Conservation (phyloP, 1,139 yeast species). For the Magnusiomyces magnusii region DNA sequence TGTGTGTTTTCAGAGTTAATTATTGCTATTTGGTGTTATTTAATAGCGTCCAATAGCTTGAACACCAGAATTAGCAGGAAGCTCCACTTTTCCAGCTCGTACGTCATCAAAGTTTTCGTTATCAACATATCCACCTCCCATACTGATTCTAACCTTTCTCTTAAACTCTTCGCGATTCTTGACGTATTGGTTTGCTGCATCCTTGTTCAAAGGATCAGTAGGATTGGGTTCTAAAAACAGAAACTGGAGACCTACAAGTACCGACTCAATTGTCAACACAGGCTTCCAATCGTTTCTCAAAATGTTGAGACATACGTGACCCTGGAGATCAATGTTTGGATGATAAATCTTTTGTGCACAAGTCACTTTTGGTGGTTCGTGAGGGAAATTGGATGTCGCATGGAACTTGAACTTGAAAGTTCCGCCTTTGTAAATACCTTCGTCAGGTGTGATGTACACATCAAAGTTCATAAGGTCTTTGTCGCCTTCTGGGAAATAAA, state of each 20-base stretch:
- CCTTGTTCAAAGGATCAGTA: conserved; percentile 84
- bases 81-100: not conserved
- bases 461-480: conserved; percentile 51
- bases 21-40: too few species aligned
- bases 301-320: conserved; percentile 87
- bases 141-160: conserved; percentile 50
- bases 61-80: not conserved
- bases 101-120: conserved; percentile 59
- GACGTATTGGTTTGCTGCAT: conserved; percentile 71
- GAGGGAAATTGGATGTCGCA: conserved; percentile 72
- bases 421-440: conserved; percentile 73
- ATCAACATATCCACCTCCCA: conserved; percentile 66
- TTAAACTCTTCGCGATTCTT: conserved; percentile 51
- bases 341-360: conserved; percentile 73
- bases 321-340: conserved; percentile 86
- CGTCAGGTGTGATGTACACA: conserved; percentile 60
- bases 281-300: conserved; percentile 97
- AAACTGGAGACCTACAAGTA: conserved; percentile 78
- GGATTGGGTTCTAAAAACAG: conserved; percentile 87
- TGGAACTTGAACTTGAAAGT: conserved; percentile 56
- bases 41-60: not conserved
- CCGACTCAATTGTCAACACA: conserved; percentile 63
- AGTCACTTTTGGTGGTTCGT: conserved; percentile 82
- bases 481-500: conserved; percentile 49
- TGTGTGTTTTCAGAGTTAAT: not conserved